A percentile compares a stretch with the other conserved stretches of the same genome.
phyloP scores from a whole-genome alignment of 371 early-diverging fungal genomes.

The Circinella umbellata region DNA sequence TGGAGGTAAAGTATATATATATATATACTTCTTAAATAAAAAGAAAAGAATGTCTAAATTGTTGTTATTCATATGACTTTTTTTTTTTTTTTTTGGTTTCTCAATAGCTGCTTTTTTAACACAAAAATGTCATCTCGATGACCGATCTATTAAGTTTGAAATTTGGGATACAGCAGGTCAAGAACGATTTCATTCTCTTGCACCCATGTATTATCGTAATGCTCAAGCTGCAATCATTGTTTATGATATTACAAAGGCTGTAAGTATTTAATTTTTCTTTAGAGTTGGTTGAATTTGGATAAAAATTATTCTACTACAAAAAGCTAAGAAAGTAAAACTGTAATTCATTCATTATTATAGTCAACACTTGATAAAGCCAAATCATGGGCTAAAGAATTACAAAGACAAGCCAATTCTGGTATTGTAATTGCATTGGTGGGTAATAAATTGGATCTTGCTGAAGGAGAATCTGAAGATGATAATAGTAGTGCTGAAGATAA shows the following conservation, averaged over 20 bases:
- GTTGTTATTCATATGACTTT: neutral
- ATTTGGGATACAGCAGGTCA: conserved; percentile 97
- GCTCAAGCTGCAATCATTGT: conserved; percentile 96
- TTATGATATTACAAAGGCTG: conserved; percentile 93
- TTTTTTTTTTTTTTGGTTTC: neutral
- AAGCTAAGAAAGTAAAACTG: neutral
- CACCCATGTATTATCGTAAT: conserved; percentile 99
- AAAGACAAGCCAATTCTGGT: conserved; percentile 93
- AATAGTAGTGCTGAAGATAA: conserved; percentile 26
- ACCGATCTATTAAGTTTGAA: conserved; percentile 79
- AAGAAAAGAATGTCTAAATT: neutral
- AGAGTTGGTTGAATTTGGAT: neutral
- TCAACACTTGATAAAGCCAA: conserved; percentile 97
- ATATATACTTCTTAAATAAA: too few species aligned
- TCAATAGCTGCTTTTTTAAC: conserved; percentile 80
- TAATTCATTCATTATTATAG: conserved; percentile 28
- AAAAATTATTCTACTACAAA: too few species aligned
- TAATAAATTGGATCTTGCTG: conserved; percentile 90
- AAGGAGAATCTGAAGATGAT: conserved; percentile 37
- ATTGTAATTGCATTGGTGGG: conserved; percentile 98
- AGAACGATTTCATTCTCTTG: conserved; percentile 91
- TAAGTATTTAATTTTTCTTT: conserved; percentile 30
- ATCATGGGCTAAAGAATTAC: conserved; percentile 98
- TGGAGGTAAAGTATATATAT: conserved; percentile 70
- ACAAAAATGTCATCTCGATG: conserved; percentile 71